These are phyloP conservation scores for Pseudomassariella vexata DNA, from an alignment of 2,329 filamentous ascomycete genomes.

Conservation along the genomic window DNA sequence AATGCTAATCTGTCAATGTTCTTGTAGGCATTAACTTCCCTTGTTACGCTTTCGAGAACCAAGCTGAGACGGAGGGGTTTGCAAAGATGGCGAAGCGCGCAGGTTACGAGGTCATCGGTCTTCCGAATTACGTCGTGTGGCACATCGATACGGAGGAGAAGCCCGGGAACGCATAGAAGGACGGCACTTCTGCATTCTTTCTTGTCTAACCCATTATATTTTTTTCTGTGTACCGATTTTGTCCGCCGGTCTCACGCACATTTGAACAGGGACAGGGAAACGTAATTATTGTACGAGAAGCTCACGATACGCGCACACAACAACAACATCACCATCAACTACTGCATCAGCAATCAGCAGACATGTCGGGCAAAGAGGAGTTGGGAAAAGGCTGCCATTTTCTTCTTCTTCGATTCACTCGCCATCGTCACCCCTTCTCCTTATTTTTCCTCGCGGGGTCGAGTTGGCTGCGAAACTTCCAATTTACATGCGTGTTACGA, in stretches of 20 bases:
- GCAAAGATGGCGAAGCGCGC: conserved; percentile 98
- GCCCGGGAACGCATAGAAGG: conserved; percentile 50
- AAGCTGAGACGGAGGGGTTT: conserved; percentile 97
- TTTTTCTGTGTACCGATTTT: conserved; percentile 18
- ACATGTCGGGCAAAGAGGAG: conserved; percentile 20
- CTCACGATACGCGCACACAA: conserved; percentile 17
- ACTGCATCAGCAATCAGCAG: conserved; percentile 11
- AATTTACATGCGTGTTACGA: too few species aligned
- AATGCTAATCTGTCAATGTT: conserved; percentile 15
- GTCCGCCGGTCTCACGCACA: conserved; percentile 13
- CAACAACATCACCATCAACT: conserved; percentile 15
- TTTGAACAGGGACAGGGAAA: conserved; percentile 18
- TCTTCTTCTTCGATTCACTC: conserved; percentile 13
- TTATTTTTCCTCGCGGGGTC: background rate
- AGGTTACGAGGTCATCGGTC: conserved; percentile 83
- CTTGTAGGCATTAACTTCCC: conserved; percentile 89
- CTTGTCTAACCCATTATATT: conserved; percentile 17
- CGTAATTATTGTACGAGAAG: conserved; percentile 25
- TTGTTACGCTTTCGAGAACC: conserved; percentile 93
- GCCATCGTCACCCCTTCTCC: conserved; percentile 5
- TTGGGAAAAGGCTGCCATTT: conserved; percentile 17
- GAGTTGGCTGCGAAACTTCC: too few species aligned
- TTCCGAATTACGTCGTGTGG: conserved; percentile 98
- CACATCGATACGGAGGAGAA: conserved; percentile 97
- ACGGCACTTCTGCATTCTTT: conserved; percentile 11